Evolutionary conservation across 495 filamentous ascomycete genomes (phyloP), one percentile per base, ranked within the genome.

Genomic region (Xylaria longipes): DNA sequence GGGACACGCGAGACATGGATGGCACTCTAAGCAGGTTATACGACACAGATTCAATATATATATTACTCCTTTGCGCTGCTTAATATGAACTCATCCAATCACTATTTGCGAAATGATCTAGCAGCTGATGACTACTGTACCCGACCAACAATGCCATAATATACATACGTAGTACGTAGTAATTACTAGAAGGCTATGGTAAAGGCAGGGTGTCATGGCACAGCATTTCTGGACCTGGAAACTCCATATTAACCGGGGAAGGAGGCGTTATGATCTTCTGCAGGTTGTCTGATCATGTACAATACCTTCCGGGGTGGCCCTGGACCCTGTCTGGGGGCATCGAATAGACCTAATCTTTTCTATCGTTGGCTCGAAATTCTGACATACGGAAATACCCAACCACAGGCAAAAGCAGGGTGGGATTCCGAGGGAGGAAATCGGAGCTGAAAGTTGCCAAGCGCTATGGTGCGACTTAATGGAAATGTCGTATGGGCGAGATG

Each of bases 401-500:
- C 14, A 43, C 22, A 22, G 29, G 17, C 0, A 15, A 33, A 39
- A 9, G 37, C 6, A 45, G 39, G 37, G 67, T 61, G 54, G 39
- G 22, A 45, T 37, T 54, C n/a, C 45, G 46, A 56, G 48, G 20
- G 48, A 41, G 27, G 17, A 15, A 11, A 27, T 29, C 68, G 39
- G 45, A 63, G 68, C 68, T 70, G 68, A 70, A 70, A 37, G 43
- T 8, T 29, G 68, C 68, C 68, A 70, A 70, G 68, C 68, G 15
- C 45, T 54, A 20, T n/a, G 5, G 39, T 56, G 22, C 62, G 48
- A 48, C 62, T 65, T 33, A 46, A 46, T 46, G 15, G 27, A 33
- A 29, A 25, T 41, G 7, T 45, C 25, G 37, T 45, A 46, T 31
- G 9, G 46, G 46, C 27, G 9, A n/a, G 39, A 41, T 7, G 17